Evolutionary conservation across 2,329 filamentous ascomycete genomes (phyloP).

Genomic region (Neopestalotiopsis clavispora): DNA sequence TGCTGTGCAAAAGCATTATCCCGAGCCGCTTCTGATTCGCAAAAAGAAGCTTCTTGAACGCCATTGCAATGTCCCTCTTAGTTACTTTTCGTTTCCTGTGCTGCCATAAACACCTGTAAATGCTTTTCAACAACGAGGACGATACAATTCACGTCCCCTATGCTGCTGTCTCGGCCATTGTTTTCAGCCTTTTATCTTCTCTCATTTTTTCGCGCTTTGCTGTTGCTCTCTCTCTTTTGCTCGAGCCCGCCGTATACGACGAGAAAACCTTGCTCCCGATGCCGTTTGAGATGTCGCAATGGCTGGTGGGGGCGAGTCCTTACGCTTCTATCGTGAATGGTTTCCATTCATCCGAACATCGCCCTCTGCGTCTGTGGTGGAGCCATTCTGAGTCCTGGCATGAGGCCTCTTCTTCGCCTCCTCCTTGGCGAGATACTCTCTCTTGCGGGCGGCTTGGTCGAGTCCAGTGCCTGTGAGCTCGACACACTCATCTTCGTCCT

Average conservation of each 20-base stretch:
- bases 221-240: no score
- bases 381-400: background rate
- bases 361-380: background rate
- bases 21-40: background rate
- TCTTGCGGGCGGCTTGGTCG: background rate
- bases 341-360: constrained; percentile 7
- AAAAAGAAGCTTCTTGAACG: background rate
- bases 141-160: background rate
- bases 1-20: background rate
- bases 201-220: no score
- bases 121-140: background rate
- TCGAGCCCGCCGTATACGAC: background rate
- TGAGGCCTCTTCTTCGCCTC: background rate
- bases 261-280: background rate
- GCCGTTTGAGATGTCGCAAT: background rate
- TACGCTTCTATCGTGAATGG: background rate
- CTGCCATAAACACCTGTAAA: background rate
- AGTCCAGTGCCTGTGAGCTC: constrained; percentile 10
- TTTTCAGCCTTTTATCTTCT: background rate
- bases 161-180: background rate
- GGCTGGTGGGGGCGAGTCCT: background rate
- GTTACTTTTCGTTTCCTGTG: background rate
- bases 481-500: constrained; percentile 64
- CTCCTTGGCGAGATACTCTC: background rate
- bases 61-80: background rate